phyloP scores from a whole-genome alignment of 2,329 filamentous ascomycete genomes.

The Talaromyces sp. region DNA sequence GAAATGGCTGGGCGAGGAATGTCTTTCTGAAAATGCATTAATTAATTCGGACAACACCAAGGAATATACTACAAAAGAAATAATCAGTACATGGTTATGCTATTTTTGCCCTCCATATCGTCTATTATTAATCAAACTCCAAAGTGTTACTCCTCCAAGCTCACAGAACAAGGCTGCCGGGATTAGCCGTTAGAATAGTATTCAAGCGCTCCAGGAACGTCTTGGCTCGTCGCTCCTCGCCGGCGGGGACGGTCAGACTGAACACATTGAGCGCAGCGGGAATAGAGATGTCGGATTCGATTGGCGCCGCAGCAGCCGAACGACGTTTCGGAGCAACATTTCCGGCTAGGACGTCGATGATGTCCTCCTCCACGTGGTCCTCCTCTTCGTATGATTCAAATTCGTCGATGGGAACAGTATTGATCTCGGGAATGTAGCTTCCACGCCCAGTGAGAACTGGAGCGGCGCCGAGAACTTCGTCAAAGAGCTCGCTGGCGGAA shows the following conservation, averaged over 20 bases:
- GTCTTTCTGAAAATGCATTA: background rate
- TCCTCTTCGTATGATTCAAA: constrained; percentile 1
- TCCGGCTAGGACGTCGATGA: constrained; percentile 73
- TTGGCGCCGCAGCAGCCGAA: constrained; percentile 20
- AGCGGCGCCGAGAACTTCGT: constrained; percentile 69
- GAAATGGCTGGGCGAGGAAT: background rate
- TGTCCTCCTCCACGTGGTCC: constrained; percentile 51
- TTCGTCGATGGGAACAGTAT: constrained; percentile 42
- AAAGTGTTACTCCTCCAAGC: background rate
- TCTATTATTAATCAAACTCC: constrained; percentile 9
- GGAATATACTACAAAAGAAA: constrained; percentile 15
- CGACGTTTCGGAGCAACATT: constrained; percentile 22
- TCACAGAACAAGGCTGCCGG: constrained; percentile 62
- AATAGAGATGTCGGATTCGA: constrained; percentile 32
- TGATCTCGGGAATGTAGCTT: constrained; percentile 67
- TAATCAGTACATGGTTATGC: constrained; percentile 11
- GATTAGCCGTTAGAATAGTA: constrained; percentile 72
- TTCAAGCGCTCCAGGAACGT: constrained; percentile 84
- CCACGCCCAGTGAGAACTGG: constrained; percentile 45
- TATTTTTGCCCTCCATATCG: constrained; percentile 8
- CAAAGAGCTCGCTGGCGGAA: constrained; percentile 77
- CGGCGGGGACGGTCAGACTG: constrained; percentile 69
- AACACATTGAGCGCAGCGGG: constrained; percentile 65
- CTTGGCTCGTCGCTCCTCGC: constrained; percentile 74
- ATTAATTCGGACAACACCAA: background rate